phyloP scores from a whole-genome alignment of 176 grass and related monocot genomes.

The Oryza coarctata region DNA sequence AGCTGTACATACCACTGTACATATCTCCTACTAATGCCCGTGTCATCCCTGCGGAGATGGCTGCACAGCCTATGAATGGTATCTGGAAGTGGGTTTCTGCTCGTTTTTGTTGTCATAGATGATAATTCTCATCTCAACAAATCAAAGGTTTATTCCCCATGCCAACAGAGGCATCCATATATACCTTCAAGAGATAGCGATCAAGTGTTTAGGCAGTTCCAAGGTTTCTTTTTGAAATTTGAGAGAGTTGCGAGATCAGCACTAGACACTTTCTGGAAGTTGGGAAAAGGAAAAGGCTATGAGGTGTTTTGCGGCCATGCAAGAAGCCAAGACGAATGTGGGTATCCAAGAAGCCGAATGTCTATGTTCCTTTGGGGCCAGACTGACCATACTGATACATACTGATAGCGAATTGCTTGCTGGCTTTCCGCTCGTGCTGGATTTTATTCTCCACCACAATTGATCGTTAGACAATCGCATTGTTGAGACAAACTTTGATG shows the following conservation, averaged over 20 bases:
- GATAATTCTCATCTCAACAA: constrained; percentile 27
- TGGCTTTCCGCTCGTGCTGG: neutral
- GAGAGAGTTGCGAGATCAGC: neutral
- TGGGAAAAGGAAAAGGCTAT: neutral
- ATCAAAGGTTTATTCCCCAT: neutral
- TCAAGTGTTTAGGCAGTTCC: constrained; percentile 6
- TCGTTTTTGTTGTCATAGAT: constrained; percentile 34
- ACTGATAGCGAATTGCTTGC: neutral
- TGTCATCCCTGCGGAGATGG: constrained; percentile 17
- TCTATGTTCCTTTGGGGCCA: neutral
- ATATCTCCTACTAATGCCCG: constrained; percentile 42
- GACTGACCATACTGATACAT: neutral
- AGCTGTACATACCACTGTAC: constrained; percentile 68
- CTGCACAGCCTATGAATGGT: constrained; percentile 29
- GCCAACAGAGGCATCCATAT: neutral
- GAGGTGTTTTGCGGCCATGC: neutral
- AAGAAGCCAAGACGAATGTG: neutral
- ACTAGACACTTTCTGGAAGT: neutral
- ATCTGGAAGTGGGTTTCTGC: constrained; percentile 38
- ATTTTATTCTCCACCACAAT: neutral
- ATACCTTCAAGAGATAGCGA: neutral
- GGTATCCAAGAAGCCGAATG: neutral
- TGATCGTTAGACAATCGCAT: neutral
- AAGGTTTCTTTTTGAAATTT: constrained; percentile 27
- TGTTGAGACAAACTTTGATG: constrained; percentile 6